These are phyloP conservation scores for Macadamia tetraphylla DNA, from an alignment of 164 flowering plant species.

Conservation along the genomic window DNA sequence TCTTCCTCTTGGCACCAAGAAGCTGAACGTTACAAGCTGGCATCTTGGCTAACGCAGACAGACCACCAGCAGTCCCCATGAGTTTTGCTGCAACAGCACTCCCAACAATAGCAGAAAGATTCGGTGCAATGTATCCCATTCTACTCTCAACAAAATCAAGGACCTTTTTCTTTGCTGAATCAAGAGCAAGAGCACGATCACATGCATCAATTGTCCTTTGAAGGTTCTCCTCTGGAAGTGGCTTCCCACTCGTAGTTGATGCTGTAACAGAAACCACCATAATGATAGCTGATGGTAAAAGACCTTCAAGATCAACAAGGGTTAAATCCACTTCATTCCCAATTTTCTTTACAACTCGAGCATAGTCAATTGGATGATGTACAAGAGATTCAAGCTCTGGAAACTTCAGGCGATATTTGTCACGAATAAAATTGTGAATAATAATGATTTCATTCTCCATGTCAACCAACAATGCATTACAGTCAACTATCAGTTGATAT, in stretches of 20 bases:
- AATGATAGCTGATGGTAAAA: slow-evolving; percentile 82
- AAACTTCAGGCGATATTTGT: slow-evolving; percentile 81
- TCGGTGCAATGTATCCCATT: slow-evolving; percentile 96
- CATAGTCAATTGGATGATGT: slow-evolving; percentile 96
- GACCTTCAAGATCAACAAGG: slow-evolving; percentile 88
- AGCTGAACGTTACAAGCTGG: slow-evolving; percentile 40
- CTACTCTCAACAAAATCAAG: slow-evolving; percentile 95
- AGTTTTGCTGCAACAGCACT: slow-evolving; percentile 98
- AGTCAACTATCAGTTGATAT: slow-evolving; percentile 88
- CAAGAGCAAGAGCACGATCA: slow-evolving; percentile 90
- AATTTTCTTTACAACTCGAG: slow-evolving; percentile 91
- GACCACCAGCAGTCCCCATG: slow-evolving; percentile 97
- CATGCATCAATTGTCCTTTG: slow-evolving; percentile 84
- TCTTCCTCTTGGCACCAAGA: slow-evolving; percentile 89
- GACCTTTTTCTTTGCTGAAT: slow-evolving; percentile 75
- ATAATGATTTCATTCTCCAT: slow-evolving; percentile 89
- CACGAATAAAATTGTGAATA: slow-evolving; percentile 90
- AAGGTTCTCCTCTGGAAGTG: slow-evolving; percentile 80
- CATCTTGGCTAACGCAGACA: slow-evolving; percentile 6
- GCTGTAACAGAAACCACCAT: slow-evolving; percentile 98
- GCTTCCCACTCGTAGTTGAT: slow-evolving; percentile 89
- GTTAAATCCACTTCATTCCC: slow-evolving; percentile 89
- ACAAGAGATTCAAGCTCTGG: slow-evolving; percentile 96
- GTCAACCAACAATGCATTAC: slow-evolving; percentile 84
- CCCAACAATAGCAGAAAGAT: slow-evolving; percentile 91